These are phyloP conservation scores for Capsella rubella DNA, from an alignment of 441 rosid genomes.

Conservation along the genomic window DNA sequence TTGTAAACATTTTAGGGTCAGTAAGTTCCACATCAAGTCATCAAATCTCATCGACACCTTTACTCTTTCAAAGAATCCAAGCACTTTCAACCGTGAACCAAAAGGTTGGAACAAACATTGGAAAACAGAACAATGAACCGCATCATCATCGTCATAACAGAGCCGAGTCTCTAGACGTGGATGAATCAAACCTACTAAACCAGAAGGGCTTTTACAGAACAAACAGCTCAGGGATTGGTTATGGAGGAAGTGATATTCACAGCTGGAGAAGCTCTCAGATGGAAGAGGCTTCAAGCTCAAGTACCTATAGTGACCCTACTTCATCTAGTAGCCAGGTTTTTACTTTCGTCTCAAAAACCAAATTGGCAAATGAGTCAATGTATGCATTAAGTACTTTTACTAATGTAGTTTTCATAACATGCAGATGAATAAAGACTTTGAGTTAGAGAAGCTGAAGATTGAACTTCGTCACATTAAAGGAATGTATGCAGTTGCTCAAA, in stretches of 20 bases:
- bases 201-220: conserved; percentile 48
- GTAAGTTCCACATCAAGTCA: conserved; percentile 42
- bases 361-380: background rate
- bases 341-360: background rate
- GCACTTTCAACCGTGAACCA: conserved; percentile 46
- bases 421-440: conserved; percentile 68
- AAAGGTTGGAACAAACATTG: conserved; percentile 35
- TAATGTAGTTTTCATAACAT: conserved; percentile 1
- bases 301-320: conserved; percentile 53
- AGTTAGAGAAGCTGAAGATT: conserved; percentile 86
- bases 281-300: conserved; percentile 59
- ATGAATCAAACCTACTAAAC: conserved; percentile 44
- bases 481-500: conserved; percentile 82
- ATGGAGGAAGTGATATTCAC: conserved; percentile 29
- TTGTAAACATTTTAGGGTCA: conserved; percentile 27
- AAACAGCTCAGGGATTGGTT: conserved; percentile 44
- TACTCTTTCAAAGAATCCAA: conserved; percentile 44
- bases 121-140: conserved; percentile 27
- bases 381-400: background rate
- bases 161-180: conserved; percentile 43
- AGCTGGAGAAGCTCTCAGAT: conserved; percentile 53
- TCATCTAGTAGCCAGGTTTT: conserved; percentile 59
- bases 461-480: conserved; percentile 86
- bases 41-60: conserved; percentile 43
- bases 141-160: conserved; percentile 38